A percentile compares a stretch with the other conserved stretches of the same genome.
phyloP scores from a whole-genome alignment of 2,329 filamentous ascomycete genomes.

The Alternaria arborescens region DNA sequence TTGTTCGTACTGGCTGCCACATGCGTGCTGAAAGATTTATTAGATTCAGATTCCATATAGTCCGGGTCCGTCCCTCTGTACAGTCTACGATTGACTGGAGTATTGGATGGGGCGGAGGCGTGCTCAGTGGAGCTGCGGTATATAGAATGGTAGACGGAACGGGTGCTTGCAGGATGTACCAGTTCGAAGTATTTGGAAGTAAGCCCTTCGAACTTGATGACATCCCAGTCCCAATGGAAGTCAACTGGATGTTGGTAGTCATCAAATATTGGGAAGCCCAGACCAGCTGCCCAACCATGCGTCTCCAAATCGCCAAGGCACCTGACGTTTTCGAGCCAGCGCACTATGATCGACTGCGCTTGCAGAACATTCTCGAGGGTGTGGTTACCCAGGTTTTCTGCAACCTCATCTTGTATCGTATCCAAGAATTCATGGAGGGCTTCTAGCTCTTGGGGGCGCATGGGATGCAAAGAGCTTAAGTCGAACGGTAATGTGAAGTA shows the following conservation, averaged over 20 bases:
- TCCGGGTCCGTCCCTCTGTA: neutral
- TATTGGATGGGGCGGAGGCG: neutral
- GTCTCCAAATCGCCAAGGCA: neutral
- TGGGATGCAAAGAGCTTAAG: neutral
- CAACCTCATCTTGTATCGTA: neutral
- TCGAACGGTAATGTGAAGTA: constrained; percentile 11
- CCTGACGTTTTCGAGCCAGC: neutral
- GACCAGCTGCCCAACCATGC: constrained; percentile 1
- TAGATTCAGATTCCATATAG: neutral
- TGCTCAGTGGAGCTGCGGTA: neutral
- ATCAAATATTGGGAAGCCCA: constrained; percentile 2
- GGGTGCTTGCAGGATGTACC: neutral
- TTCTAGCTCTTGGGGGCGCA: neutral
- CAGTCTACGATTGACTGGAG: too few species aligned
- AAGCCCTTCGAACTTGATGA: neutral
- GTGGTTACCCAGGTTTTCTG: neutral
- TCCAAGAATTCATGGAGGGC: neutral
- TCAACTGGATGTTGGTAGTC: neutral
- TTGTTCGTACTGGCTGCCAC: neutral
- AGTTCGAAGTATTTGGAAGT: neutral
- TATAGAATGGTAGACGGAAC: neutral
- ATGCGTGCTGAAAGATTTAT: neutral
- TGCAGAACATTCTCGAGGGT: neutral
- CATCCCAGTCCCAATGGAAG: constrained; percentile 4
- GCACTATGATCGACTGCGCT: neutral